Base-by-base conservation (phyloP, 2,329 filamentous ascomycete genomes). In the Colletotrichum cereale region DNA sequence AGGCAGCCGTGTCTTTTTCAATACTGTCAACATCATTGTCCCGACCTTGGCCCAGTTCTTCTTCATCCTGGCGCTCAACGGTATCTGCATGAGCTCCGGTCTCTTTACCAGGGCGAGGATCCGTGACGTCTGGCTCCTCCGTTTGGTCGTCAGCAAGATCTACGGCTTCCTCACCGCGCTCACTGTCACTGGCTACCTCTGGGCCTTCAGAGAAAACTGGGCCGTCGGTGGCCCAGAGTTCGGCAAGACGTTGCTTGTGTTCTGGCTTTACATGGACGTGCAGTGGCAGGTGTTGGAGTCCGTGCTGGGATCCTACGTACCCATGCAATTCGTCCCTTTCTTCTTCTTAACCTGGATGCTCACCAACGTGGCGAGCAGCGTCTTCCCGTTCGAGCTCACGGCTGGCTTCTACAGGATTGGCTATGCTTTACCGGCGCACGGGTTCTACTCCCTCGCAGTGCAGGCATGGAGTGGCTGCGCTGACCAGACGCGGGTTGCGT, bases 161-260 rank as follows among this genome's bases (percentile, higher is more conserved):
- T 83, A 82, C 73, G 78, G 78, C 1, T 73, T 81, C 50, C 53
- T 84, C 18, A 81, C 79, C 16, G 79, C 82, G 0, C 74, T 86
- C 2, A 79, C 78, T 48, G 79, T 81, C 31, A 75, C 82, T 0
- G 84, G 82, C 1, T 80, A 80, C 47, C 81, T 85, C 65, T 86
- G 84, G 84, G 84, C 82, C 0, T 86, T 84, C 74, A 76, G 80
- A 1, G 82, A 82, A 55, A 76, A 75, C 36, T 86, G 84, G 84
- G 61, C 71, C 2, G 82, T 85, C 5, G 76, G 76, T 24, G 80
- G 76, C 5, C 16, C 58, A 2, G 66, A 78, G 47, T 80, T 79
- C 42, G 77, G 70, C 5, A 57, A 74, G 31, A 76, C 73, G 0
- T 78, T 80, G 76, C 73, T 80, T 70, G 74, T 75, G 7, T 73